Base-by-base conservation (phyloP, 2,329 filamentous ascomycete genomes). In the Amylocarpus encephaloides region DNA sequence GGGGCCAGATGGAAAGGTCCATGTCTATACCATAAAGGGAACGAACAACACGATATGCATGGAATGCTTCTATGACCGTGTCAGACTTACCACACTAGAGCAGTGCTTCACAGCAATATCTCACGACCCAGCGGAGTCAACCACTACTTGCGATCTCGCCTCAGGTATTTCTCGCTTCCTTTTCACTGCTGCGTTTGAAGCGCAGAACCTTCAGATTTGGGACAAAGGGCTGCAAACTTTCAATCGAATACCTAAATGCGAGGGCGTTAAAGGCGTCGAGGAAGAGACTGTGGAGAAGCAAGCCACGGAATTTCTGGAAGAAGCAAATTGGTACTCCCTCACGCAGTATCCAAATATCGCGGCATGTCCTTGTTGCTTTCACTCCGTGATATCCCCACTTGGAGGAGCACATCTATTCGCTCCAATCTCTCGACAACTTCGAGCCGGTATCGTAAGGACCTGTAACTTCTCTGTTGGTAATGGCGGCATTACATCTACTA, bases 311-410 rank as follows among this genome's bases (percentile, higher is more conserved):
- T 18, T 45, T 6, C 43, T 46, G 19, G 38, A 44, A 4, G 30
- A 47, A 12, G 46, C 46, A 15, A 40, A 39, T 26, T 55, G 53
- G 53, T 55, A 52, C 29, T 43, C 46, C n/a, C 22, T 55, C 5
- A 49, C 40, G 16, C 40, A 42, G 5, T 50, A 48, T 18, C 53
- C 53, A 35, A 50, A 33, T 9, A 46, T 55, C 11, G 40, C 47
- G 30, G 47, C 43, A 3, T 55, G 53, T 38, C 43, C 53, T 19
- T 42, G 40, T 33, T 55, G 53, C 34, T 55, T 50, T 22, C 46
- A 51, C 35, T 33, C 41, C 10, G 22, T 41, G 12, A 35, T 55
- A 10, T 19, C 34, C 11, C 47, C 49, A 6, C 46, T 48, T 5
- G 47, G 47, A 5, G 53, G 43, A 10, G 44, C 18, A 5, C 47